Conservation (phyloP, 78 protist species). For the Dictyostelium discoideum region DNA sequence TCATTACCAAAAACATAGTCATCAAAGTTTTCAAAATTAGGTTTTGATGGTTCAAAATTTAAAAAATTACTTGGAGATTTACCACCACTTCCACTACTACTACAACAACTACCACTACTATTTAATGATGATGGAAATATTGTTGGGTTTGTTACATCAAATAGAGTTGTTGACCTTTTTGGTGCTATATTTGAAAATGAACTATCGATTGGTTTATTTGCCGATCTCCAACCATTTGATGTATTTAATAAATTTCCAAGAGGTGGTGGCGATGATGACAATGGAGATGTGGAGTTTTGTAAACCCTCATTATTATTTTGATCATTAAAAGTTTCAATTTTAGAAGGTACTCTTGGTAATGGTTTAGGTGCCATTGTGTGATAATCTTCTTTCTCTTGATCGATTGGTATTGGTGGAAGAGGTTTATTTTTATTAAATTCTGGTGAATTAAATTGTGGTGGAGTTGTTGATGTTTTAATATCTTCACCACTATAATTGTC, state of each 20-base stretch:
- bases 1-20: not conserved
- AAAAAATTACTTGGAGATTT: not conserved
- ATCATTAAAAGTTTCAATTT: too few relatives aligned
- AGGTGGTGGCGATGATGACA: not conserved
- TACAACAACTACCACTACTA: not conserved
- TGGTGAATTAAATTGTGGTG: not conserved
- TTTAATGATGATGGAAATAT: not conserved
- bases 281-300: not conserved
- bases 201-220: not conserved
- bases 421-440: not conserved
- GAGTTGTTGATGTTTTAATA: not conserved
- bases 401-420: not conserved
- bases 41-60: not conserved
- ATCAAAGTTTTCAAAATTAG: not conserved
- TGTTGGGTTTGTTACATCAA: not conserved
- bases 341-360: not conserved
- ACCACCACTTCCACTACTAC: not conserved
- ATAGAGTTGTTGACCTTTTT: not conserved
- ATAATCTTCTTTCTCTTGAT: not conserved
- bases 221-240: not conserved
- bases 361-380: not conserved
- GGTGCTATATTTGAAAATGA: not conserved
- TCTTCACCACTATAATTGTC: too few relatives aligned
- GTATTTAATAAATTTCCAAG: not conserved
- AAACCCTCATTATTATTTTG: not conserved